A percentile compares a stretch with the other conserved stretches of the same genome.
These are phyloP conservation scores for Cylindrotheca fusiformis DNA, from an alignment of 108 stramenopile genomes.

Conservation along the genomic window DNA sequence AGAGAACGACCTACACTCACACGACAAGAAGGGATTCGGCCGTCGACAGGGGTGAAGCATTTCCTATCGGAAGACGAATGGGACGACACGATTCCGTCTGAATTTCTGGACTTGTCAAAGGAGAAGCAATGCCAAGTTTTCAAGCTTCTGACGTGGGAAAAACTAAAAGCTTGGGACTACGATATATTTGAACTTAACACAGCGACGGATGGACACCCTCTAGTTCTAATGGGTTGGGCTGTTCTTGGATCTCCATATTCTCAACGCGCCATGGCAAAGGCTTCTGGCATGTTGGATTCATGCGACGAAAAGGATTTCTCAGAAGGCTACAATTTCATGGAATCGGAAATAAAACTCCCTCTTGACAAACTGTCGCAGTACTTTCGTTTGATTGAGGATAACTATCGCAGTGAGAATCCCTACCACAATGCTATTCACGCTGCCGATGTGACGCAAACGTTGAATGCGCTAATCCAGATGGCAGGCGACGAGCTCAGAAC, in stretches of 20 bases:
- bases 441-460: conserved; percentile 53
- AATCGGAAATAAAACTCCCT: neutral
- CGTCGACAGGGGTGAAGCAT: neutral
- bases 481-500: conserved; percentile 24
- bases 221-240: conserved; percentile 61
- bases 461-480: conserved; percentile 41
- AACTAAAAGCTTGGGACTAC: conserved; percentile 54
- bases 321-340: conserved; percentile 24
- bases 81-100: neutral
- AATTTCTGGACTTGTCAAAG: neutral
- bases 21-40: neutral
- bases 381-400: conserved; percentile 19
- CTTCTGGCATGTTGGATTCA: neutral
- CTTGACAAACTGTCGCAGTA: neutral
- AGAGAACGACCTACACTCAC: neutral
- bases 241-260: conserved; percentile 49
- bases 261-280: conserved; percentile 42
- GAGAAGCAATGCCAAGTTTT: conserved; percentile 14
- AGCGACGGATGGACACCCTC: conserved; percentile 37
- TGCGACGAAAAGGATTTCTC: neutral
- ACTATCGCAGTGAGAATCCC: conserved; percentile 33
- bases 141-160: conserved; percentile 41
- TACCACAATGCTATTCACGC: conserved; percentile 59
- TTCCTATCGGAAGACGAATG: neutral
- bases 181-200: conserved; percentile 51